phyloP scores from a whole-genome alignment of 768 basidiomycete species.

The Daedalea quercina region DNA sequence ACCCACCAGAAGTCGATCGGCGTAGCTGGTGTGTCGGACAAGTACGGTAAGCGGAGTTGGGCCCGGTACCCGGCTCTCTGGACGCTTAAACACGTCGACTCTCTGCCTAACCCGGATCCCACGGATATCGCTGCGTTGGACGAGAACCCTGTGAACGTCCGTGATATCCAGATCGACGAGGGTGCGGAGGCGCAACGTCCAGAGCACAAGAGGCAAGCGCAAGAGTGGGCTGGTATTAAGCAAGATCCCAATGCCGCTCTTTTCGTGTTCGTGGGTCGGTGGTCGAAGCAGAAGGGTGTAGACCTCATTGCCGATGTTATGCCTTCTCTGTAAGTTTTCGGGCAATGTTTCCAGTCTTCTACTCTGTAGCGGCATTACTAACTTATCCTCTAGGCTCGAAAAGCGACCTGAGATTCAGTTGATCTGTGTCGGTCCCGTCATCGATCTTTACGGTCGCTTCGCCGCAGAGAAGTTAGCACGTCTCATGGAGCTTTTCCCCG shows the following conservation, averaged over 20 bases:
- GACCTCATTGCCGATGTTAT: conserved; percentile 95
- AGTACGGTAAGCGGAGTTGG: conserved; percentile 96
- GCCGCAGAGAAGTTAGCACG: conserved; percentile 91
- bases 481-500: conserved; percentile 92
- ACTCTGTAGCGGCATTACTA: conserved; percentile 6
- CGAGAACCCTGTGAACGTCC: conserved; percentile 63
- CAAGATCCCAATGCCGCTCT: conserved; percentile 87
- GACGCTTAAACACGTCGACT: conserved; percentile 94
- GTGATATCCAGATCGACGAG: conserved; percentile 71
- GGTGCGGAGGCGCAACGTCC: conserved; percentile 86
- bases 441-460: conserved; percentile 92
- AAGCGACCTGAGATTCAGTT: conserved; percentile 84
- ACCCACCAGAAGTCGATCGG: conserved; percentile 89
- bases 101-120: conserved; percentile 91
- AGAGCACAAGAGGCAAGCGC: conserved; percentile 85
- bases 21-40: conserved; percentile 96
- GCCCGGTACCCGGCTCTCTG: conserved; percentile 94
- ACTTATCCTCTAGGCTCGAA: conserved; percentile 49
- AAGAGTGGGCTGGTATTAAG: conserved; percentile 92
- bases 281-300: conserved; percentile 99
- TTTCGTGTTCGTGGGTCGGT: conserved; percentile 95
- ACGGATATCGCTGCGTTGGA: conserved; percentile 92
- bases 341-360: not conserved
- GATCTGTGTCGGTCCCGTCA: conserved; percentile 88
- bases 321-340: conserved; percentile 65